A percentile compares a stretch with the other conserved stretches of the same genome.
phyloP scores from a whole-genome alignment of 2,329 filamentous ascomycete genomes.

The Mycosphaerella sp. region DNA sequence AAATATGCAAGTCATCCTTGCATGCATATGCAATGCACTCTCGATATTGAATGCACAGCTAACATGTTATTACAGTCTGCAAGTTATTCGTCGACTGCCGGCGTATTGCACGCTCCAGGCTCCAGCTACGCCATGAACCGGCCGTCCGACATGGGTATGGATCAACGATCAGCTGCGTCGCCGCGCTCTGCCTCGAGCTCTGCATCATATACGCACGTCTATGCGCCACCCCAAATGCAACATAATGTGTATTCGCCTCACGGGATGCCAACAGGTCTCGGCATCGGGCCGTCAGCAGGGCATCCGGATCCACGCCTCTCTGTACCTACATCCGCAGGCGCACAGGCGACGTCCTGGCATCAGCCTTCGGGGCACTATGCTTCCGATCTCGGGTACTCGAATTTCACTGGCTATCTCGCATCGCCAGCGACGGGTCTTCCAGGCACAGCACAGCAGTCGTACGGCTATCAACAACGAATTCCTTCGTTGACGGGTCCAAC shows the following conservation, averaged over 20 bases:
- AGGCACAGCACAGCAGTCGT: conserved; percentile 25
- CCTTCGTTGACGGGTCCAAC: conserved; percentile 27
- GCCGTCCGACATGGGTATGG: conserved; percentile 44
- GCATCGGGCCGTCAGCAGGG: conserved; percentile 33
- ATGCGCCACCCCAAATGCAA: conserved; percentile 26
- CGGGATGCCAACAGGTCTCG: conserved; percentile 26
- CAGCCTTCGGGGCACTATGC: conserved; percentile 31
- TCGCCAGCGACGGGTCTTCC: conserved; percentile 30
- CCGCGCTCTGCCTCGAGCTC: conserved; percentile 31
- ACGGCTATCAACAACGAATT: conserved; percentile 27
- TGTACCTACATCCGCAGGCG: conserved; percentile 27
- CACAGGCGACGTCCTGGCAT: conserved; percentile 31
- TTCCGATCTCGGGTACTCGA: conserved; percentile 26
- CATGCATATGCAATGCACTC: conserved; percentile 26
- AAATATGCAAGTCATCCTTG: conserved; percentile 66
- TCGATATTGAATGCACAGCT: conserved; percentile 26
- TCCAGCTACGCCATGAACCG: conserved; percentile 30
- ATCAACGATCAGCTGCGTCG: conserved; percentile 34
- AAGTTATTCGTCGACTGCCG: conserved; percentile 61
- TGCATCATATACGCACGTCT: conserved; percentile 30
- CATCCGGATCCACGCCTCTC: conserved; percentile 36
- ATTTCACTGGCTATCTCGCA: conserved; percentile 25
- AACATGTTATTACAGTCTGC: conserved; percentile 49
- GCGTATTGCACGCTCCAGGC: conserved; percentile 35
- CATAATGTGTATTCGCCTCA: conserved; percentile 26